Percentiles rank a stretch among this genome's conserved stretches.
phyloP scores from a whole-genome alignment of 2,329 filamentous ascomycete species.

The Botrytis medusae region DNA sequence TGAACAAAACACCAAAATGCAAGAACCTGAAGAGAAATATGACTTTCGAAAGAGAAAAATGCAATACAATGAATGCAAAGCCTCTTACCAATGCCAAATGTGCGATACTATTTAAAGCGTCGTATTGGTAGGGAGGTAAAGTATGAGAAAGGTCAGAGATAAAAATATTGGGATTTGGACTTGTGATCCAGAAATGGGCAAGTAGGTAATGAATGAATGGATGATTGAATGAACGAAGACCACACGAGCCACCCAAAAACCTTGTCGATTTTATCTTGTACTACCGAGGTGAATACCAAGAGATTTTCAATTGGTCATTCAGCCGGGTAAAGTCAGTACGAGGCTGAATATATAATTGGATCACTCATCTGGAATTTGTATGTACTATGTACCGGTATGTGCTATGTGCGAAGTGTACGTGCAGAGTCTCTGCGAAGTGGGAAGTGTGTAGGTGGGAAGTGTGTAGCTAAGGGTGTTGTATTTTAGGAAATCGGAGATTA shows the following conservation, averaged over 20 bases:
- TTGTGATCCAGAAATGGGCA: neutral
- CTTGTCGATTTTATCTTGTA: neutral
- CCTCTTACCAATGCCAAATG: neutral
- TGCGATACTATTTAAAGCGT: slow-evolving; percentile 3
- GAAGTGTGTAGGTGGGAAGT: no score
- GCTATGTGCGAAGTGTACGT: no score
- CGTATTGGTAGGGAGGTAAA: slow-evolving; percentile 1
- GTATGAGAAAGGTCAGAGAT: neutral
- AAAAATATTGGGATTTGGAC: neutral
- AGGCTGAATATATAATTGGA: slow-evolving; percentile 10
- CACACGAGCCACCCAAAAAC: slow-evolving; percentile 4
- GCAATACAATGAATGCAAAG: no score
- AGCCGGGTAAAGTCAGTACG: neutral
- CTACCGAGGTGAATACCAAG: neutral
- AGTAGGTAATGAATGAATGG: neutral
- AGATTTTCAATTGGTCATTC: neutral
- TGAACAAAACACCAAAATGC: neutral
- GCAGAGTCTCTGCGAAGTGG: no score
- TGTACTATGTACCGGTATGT: no score
- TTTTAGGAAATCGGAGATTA: slow-evolving; percentile 6
- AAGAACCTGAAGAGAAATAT: neutral
- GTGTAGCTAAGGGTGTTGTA: neutral
- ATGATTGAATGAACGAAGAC: neutral
- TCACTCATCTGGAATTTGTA: neutral
- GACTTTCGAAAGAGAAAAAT: neutral